A percentile compares a stretch with the other conserved stretches of the same genome.
These are phyloP conservation scores for Sicyos baderoa DNA, from an alignment of 306 rosid species.

Conservation along the genomic window DNA sequence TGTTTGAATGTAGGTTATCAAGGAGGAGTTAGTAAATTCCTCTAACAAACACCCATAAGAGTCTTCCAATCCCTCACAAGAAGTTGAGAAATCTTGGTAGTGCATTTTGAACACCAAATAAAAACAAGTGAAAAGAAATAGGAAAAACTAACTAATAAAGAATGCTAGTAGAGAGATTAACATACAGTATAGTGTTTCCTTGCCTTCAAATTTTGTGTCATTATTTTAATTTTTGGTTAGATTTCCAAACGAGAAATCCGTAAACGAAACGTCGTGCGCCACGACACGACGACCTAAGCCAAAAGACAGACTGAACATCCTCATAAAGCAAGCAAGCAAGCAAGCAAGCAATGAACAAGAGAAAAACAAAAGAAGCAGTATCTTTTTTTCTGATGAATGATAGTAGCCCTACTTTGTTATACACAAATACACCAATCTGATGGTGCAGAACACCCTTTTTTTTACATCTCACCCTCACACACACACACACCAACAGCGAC, in stretches of 20 bases:
- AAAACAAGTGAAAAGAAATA: too few species aligned
- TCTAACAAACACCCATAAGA: too few species aligned
- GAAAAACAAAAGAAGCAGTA: background rate
- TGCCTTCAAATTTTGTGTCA: background rate
- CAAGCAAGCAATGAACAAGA: background rate
- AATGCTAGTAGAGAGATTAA: too few species aligned
- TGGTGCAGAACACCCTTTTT: conserved; percentile 4
- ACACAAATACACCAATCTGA: conserved; percentile 14
- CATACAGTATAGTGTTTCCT: background rate
- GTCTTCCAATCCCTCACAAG: too few species aligned
- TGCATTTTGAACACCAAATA: too few species aligned
- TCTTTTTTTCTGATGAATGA: conserved; percentile 2
- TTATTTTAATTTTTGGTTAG: background rate
- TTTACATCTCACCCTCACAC: conserved; percentile 1
- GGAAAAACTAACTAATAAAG: too few species aligned
- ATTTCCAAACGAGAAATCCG: background rate
- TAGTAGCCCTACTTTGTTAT: conserved; percentile 6
- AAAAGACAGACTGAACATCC: background rate
- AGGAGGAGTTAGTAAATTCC: too few species aligned
- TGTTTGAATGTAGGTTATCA: too few species aligned
- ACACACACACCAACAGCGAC: background rate
- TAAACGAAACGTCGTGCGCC: too few species aligned
- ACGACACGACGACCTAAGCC: background rate
- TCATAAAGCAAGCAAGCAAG: conserved; percentile 5
- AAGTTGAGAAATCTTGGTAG: too few species aligned